Base-by-base conservation (phyloP, 805 yeast species). In the Saccharomyces paradoxus region DNA sequence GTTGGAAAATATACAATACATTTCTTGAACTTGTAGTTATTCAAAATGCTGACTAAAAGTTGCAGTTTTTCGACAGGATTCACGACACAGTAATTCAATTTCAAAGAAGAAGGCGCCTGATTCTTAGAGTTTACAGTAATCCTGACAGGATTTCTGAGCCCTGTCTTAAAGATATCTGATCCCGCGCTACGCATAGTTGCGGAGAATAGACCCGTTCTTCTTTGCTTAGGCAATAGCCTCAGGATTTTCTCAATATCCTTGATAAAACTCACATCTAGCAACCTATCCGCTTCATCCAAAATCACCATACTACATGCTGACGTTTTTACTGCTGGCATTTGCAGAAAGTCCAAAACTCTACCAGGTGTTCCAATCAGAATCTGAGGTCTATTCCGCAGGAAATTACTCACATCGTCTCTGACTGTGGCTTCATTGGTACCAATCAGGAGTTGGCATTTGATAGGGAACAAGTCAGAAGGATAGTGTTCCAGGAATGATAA, bases 291-390 rank as follows among this genome's bases (percentile, higher is more conserved):
- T 71, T 94, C 98, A 69, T 94, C 99, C 46, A 94, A 68, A 4
- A 94, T 83, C 12, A 88, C 77, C 41, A 87, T 79, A 60, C 89
- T 95, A 51, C 90, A 77, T 3, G 86, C 77, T 4, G 73, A 71
- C 0, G 89, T 78, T 58, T 80, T 81, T 3, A 90, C 86, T 14
- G 77, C 71, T 7, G 86, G 78, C 7, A 66, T 59, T 10, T 80
- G 72, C 22, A 91, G 65, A 62, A 94, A 83, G 57, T 94, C 97
- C 14, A 84, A 68, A 26, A 88, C 65, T 62, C 98, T 78, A 4
- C 99, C 99, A 0, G 98, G 98, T 0, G 98, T 94, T 0, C 95
- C 97, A 10, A 94, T 81, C 17, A 94, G 60, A 28, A 94, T 81
- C 46, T 87, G 91, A 0, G 97, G 92, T 56, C 73, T 75, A 0